Conservation (phyloP, 176 grass and related monocot genomes). For the Carex myosuroides region DNA sequence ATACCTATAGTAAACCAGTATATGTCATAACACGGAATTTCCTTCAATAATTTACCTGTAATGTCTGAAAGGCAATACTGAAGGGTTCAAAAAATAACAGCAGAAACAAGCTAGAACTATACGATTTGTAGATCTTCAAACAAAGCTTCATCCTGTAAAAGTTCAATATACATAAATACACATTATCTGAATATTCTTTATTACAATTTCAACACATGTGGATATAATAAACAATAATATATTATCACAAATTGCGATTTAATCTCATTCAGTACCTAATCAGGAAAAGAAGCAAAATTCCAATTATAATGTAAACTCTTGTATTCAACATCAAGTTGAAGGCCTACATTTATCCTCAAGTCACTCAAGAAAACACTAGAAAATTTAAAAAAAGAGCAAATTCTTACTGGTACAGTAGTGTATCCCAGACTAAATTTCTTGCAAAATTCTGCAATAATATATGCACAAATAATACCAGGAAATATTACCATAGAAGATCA, state of each 20-base stretch:
- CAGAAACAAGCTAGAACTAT: slow-evolving; percentile 77
- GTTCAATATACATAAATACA: slow-evolving; percentile 15
- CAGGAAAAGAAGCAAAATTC: background rate
- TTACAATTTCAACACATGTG: background rate
- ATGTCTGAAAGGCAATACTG: slow-evolving; percentile 84
- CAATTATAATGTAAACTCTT: background rate
- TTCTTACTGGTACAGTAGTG: background rate
- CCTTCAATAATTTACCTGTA: slow-evolving; percentile 67
- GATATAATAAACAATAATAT: background rate
- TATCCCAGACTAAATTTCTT: background rate
- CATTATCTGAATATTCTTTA: slow-evolving; percentile 18
- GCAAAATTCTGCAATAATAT: background rate
- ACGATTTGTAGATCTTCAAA: slow-evolving; percentile 55
- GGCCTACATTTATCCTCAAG: slow-evolving; percentile 8
- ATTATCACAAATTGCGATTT: background rate
- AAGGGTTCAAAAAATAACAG: slow-evolving; percentile 93
- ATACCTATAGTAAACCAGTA: background rate
- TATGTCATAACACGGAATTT: background rate
- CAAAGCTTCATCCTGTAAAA: slow-evolving; percentile 82
- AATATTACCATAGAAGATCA: slow-evolving; percentile 91
- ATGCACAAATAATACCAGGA: slow-evolving; percentile 27
- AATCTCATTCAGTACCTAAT: background rate
- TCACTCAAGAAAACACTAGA: slow-evolving; percentile 12
- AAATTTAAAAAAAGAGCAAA: background rate
- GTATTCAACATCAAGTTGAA: background rate